These are phyloP conservation scores for Physcomitrium patens DNA, from an alignment of 225 moss, liverwort and hornwort species.

Conservation along the genomic window DNA sequence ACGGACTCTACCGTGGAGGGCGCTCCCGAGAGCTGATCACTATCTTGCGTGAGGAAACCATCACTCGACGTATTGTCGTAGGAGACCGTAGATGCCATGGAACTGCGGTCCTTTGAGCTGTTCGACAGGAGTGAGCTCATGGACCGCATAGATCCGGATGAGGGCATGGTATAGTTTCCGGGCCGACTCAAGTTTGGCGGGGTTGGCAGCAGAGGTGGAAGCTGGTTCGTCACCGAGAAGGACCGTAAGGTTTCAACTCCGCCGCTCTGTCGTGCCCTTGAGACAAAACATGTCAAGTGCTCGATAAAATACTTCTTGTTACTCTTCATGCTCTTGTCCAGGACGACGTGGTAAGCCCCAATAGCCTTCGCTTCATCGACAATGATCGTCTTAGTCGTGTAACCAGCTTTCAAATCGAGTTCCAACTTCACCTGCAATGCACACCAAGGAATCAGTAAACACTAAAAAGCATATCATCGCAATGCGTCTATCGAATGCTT, in stretches of 20 bases:
- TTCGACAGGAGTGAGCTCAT: conserved; percentile 30
- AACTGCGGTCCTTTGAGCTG: conserved; percentile 16
- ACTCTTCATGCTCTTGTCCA: conserved; percentile 52
- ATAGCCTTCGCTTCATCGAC: conserved; percentile 57
- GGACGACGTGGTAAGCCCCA: conserved; percentile 54
- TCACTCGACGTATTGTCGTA: conserved; percentile 40
- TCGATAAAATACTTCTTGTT: conserved; percentile 58
- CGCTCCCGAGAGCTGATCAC: conserved; percentile 36
- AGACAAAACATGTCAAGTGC: conserved; percentile 61
- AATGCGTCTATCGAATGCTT: too few relatives aligned
- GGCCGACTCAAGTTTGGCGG: conserved; percentile 26
- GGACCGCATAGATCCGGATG: conserved; percentile 30
- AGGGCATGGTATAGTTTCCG: background rate
- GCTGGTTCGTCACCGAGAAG: conserved; percentile 52
- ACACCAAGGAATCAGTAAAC: background rate
- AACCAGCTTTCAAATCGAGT: conserved; percentile 46
- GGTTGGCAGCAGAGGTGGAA: conserved; percentile 54
- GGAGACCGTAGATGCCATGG: conserved; percentile 25
- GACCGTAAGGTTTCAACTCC: conserved; percentile 61
- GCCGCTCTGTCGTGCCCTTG: conserved; percentile 49
- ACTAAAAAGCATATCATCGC: background rate
- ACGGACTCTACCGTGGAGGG: conserved; percentile 42
- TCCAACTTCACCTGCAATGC: conserved; percentile 50
- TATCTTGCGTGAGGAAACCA: conserved; percentile 48
- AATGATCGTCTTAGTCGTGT: conserved; percentile 36